phyloP scores from a whole-genome alignment of 1,139 yeast genomes.

The Yarrowia galli region DNA sequence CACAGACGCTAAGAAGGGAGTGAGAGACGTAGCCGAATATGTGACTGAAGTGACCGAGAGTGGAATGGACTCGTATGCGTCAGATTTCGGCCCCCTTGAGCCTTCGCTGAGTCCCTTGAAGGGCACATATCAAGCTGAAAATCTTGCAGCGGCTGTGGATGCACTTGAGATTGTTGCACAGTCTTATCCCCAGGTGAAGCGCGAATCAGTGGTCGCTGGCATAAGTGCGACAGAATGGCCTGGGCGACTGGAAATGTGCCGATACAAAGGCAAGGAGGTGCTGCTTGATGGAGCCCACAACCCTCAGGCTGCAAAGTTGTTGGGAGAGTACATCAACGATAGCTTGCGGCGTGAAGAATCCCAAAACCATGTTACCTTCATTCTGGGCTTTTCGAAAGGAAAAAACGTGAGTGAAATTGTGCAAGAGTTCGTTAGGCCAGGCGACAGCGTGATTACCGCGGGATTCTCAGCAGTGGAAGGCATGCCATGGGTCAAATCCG shows the following conservation, averaged over 20 bases:
- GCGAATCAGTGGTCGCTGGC: slow-evolving; percentile 58
- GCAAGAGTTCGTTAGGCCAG: slow-evolving; percentile 56
- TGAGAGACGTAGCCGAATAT: slow-evolving; percentile 46
- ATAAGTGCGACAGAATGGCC: slow-evolving; percentile 55
- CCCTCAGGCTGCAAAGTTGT: slow-evolving; percentile 76
- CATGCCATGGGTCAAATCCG: slow-evolving; percentile 89
- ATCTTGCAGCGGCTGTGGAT: slow-evolving; percentile 72
- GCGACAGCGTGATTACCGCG: slow-evolving; percentile 68
- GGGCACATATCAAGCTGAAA: slow-evolving; percentile 76
- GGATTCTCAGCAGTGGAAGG: slow-evolving; percentile 74
- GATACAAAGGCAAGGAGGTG: slow-evolving; percentile 60
- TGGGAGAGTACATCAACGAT: slow-evolving; percentile 57
- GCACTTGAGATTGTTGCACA: slow-evolving; percentile 55
- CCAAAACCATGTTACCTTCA: slow-evolving; percentile 56
- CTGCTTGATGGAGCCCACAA: slow-evolving; percentile 95
- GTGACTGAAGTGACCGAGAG: slow-evolving; percentile 21
- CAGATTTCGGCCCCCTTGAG: slow-evolving; percentile 40
- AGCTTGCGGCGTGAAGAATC: slow-evolving; percentile 42
- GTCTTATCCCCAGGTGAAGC: slow-evolving; percentile 42
- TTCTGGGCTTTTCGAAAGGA: slow-evolving; percentile 79
- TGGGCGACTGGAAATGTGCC: slow-evolving; percentile 52
- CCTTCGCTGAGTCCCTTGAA: slow-evolving; percentile 57
- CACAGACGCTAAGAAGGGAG: slow-evolving; percentile 57
- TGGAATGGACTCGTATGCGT: slow-evolving; percentile 29
- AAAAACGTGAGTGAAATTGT: slow-evolving; percentile 65